Base-by-base conservation (phyloP, 352 stramenopile species). In the Phytophthora pini region DNA sequence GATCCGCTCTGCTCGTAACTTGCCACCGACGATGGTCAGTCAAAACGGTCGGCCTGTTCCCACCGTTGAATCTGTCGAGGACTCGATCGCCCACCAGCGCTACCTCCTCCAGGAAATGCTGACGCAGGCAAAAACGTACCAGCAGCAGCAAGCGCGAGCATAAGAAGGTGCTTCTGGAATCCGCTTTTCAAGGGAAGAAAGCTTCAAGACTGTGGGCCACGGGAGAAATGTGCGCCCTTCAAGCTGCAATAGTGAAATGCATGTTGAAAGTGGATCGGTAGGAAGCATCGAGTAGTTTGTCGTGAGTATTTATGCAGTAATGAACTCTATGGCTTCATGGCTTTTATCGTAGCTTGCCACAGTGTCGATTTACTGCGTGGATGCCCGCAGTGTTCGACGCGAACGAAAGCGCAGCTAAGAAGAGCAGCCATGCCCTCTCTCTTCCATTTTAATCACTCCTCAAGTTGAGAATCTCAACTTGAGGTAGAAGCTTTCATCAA, bases 101-200 rank as follows among this genome's bases (percentile, higher is more conserved):
- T 73, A 80, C 44, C 26, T 91, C 45, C 75, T 91, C 22, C 56
- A 88, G 44, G 76, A 89, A 71, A 91, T 91, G 80, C 73, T 91
- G 56, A 68, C 62, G 26, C 76, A 86, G 60, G 80, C 80, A 51
- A 82, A 79, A 55, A 61, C 70, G 13, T 77, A 77, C 32, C 72
- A 77, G 17, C 62, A 74, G 12, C 66, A 76, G 40, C 59, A 77
- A 32, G 26, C 67, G 45, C 32, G 53, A 43, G 31, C 63, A 45
- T 72, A 55, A 57, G 44, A 39, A 53, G 36, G 20, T 64, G 41
- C 41, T 61, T 53, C 32, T 58, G 10, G 38, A 59, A 60, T 55
- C 52, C 55, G 32, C 48, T 66, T 70, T 74, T 54, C 59, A 55
- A 61, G 40, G 54, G 60, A 70, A 74, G 54, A 62, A 74, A 70